Evolutionary conservation across 192 early-diverging fungal species (phyloP), one percentile per base, ranked within the genome.

Genomic region (Podila horticola): DNA sequence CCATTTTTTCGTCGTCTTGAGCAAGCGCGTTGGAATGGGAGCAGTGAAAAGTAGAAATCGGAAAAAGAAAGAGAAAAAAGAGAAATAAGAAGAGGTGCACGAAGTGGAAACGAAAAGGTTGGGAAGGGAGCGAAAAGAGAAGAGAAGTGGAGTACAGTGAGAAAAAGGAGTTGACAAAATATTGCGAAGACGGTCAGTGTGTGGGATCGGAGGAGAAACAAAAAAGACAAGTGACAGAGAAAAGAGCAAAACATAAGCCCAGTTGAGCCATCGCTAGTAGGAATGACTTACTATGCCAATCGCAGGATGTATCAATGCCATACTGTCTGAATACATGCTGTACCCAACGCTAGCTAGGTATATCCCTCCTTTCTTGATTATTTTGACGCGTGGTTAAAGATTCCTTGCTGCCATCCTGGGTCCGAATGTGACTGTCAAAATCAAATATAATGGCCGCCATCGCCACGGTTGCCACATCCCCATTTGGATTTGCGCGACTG

Each of bases 1-100:
- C 72, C 72, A 74, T 72, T 26, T 17, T 17, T 65, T 11, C 15
- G 20, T 64, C 12, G 65, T 28, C n/a, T 28, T 64, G 24, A 17
- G 30, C 17, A 24, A 28, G 19, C 4, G 7, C 22, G 48, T 41
- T 24, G 6, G 41, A 12, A 26, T 2, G 20, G 38, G 11, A 38
- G 33, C 0, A 24, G 24, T 33, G 62, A 11, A 20, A 31, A 34
- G 31, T 17, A 26, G 24, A 31, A 22, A n/a, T 63, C 19, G 19
- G 30, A 24, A 41, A 11, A 20, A 63, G 31, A 3, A 24, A 34
- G 62, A 31, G 0, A 26, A 41, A 20, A 30, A 22, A 13, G 58
- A 22, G 55, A 48, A 45, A 31, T 17, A 29, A 22, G 30, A 62
- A 22, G 52, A 15, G 26, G 38, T 64, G 22, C 26, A 28, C n/a